These are phyloP conservation scores for Microcos paniculata DNA, from an alignment of 345 rosid genomes.

Conservation along the genomic window DNA sequence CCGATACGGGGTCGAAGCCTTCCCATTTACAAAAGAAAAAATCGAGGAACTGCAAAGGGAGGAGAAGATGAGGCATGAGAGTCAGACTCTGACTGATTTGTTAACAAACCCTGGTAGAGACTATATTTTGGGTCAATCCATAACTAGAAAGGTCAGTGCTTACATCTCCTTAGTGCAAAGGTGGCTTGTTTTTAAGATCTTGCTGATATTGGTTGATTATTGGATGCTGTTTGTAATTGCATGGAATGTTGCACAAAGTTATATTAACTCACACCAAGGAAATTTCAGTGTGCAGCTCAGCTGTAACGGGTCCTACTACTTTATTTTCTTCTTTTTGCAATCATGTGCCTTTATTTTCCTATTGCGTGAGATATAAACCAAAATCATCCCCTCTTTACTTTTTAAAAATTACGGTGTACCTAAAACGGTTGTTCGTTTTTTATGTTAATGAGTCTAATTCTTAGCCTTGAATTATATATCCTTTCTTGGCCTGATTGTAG, in stretches of 20 bases:
- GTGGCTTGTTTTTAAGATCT: background rate
- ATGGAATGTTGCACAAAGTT: background rate
- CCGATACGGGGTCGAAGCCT: constrained; percentile 48
- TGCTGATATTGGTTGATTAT: background rate
- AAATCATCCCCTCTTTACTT: background rate
- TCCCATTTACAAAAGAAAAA: constrained; percentile 53
- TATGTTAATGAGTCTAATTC: background rate
- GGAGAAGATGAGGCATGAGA: constrained; percentile 48
- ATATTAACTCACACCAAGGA: background rate
- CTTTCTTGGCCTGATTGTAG: background rate
- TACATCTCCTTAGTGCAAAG: background rate
- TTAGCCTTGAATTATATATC: background rate
- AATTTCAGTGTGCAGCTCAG: background rate
- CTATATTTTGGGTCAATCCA: constrained; percentile 40
- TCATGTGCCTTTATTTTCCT: background rate
- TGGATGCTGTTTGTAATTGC: background rate
- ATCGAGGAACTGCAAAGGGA: constrained; percentile 41
- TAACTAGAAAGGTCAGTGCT: constrained; percentile 37
- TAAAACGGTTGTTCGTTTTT: background rate
- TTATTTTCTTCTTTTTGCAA: background rate
- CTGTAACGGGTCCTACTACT: background rate
- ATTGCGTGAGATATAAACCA: background rate
- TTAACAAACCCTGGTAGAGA: constrained; percentile 38
- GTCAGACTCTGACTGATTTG: constrained; percentile 41
- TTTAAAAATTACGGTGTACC: background rate